A percentile compares a stretch with the other conserved stretches of the same genome.
These are phyloP conservation scores for Termitomyces sp. DNA, from an alignment of 1,284 basidiomycete species.

Conservation along the genomic window DNA sequence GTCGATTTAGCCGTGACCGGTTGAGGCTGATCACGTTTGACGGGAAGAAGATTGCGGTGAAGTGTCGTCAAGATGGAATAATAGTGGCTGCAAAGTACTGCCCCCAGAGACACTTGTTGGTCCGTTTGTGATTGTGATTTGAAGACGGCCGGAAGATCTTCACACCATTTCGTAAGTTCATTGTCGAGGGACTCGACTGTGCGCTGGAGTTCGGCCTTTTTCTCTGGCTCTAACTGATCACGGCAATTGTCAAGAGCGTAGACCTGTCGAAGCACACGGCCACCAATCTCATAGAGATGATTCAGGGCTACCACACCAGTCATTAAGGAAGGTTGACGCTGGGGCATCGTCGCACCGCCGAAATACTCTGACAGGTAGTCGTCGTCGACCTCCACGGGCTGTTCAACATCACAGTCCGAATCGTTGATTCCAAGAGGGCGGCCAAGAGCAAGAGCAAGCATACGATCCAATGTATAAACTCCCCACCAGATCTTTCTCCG, in stretches of 20 bases:
- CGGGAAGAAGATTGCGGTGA: constrained; percentile 82
- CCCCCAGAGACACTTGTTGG: constrained; percentile 79
- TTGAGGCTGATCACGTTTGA: constrained; percentile 64
- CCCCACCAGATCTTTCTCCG: constrained; percentile 89
- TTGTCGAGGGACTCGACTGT: constrained; percentile 74
- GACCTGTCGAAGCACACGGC: constrained; percentile 75
- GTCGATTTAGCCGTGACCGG: constrained; percentile 62
- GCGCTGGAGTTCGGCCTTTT: constrained; percentile 65
- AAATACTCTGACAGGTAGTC: constrained; percentile 70
- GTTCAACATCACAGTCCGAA: constrained; percentile 76
- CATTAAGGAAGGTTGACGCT: constrained; percentile 66
- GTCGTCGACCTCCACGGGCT: constrained; percentile 79
- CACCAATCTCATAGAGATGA: constrained; percentile 77
- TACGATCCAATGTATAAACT: constrained; percentile 82
- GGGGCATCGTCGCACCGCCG: constrained; percentile 49
- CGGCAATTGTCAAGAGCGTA: constrained; percentile 73
- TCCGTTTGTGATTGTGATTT: constrained; percentile 68
- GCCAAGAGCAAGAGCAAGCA: constrained; percentile 84
- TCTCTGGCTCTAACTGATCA: constrained; percentile 68
- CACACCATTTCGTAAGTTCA: constrained; percentile 77
- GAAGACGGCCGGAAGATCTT: constrained; percentile 67
- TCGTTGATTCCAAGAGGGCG: constrained; percentile 78
- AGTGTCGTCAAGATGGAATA: constrained; percentile 85
- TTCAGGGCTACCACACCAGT: constrained; percentile 72
- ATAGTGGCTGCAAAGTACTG: constrained; percentile 86